phyloP scores from a whole-genome alignment of 192 early-diverging fungal species.

The Dissophora globulifera region DNA sequence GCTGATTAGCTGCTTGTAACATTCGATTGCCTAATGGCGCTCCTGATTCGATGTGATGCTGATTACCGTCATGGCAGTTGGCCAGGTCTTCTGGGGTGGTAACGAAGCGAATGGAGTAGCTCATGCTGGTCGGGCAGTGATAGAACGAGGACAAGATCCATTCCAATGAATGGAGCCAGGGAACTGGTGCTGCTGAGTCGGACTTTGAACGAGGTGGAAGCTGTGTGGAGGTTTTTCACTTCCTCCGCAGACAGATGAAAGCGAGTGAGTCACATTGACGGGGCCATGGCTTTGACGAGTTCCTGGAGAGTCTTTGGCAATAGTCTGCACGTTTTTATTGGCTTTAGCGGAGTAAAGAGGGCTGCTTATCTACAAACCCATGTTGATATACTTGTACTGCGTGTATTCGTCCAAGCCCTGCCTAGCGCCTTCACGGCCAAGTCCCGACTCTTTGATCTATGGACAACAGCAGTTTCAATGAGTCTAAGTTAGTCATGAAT shows the following conservation, averaged over 20 bases:
- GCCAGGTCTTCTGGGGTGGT: conserved; percentile 34
- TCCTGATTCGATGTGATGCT: not conserved
- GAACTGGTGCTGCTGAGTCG: no score
- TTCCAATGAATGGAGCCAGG: no score
- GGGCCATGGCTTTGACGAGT: no score
- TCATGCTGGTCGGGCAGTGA: conserved; percentile 5
- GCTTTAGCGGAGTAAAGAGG: no score
- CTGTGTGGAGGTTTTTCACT: no score
- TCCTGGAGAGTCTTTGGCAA: no score
- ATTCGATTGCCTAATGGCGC: no score
- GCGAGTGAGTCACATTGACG: no score
- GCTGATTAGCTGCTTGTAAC: not conserved
- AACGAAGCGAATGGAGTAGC: conserved; percentile 24
- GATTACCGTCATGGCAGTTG: conserved; percentile 42
- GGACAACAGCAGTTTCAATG: not conserved
- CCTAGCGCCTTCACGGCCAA: conserved; percentile 78
- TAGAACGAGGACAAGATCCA: no score
- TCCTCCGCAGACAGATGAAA: no score
- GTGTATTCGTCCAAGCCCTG: conserved; percentile 77
- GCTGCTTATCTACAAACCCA: conserved; percentile 25
- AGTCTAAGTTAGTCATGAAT: not conserved
- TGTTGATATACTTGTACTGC: conserved; percentile 74
- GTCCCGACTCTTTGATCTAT: conserved; percentile 73
- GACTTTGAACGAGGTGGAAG: no score
- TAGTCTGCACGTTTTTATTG: no score